Conservation (phyloP, 1,284 basidiomycete species). For the Tausonia pullulans region DNA sequence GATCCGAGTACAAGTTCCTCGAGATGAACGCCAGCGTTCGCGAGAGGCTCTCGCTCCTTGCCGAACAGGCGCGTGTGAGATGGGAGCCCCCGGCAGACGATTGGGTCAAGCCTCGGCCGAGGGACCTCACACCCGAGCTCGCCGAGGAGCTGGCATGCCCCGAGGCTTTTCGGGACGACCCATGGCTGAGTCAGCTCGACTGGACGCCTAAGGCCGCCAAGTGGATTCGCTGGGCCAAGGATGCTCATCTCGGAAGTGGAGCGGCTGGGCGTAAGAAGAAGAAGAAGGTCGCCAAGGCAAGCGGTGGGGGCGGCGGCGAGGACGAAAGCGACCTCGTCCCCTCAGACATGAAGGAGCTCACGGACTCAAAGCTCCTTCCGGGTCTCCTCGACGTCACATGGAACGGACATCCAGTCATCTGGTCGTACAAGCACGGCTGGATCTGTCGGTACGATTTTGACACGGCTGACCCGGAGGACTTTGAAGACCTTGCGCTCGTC, state of each 20-base stretch:
- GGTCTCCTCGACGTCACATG: conserved; percentile 31
- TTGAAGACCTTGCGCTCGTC: background rate
- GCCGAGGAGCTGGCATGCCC: background rate
- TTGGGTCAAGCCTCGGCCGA: conserved; percentile 23
- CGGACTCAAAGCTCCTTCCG: conserved; percentile 26
- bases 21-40: conserved; percentile 66
- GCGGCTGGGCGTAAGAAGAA: background rate
- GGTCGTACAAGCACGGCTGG: conserved; percentile 31
- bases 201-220: conserved; percentile 87
- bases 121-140: background rate
- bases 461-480: background rate
- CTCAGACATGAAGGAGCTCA: background rate
- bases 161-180: conserved; percentile 44
- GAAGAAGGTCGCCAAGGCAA: too few relatives aligned
- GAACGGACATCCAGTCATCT: conserved; percentile 31
- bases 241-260: background rate
- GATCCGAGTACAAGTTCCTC: conserved; percentile 67
- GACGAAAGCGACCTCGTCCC: background rate
- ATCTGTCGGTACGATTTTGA: conserved; percentile 28
- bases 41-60: conserved; percentile 54
- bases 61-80: conserved; percentile 45
- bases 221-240: conserved; percentile 23
- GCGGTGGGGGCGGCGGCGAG: background rate
- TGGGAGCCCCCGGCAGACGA: conserved; percentile 37
- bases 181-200: conserved; percentile 85